phyloP scores from a whole-genome alignment of 352 stramenopile genomes.

The Thraustotheca clavata region DNA sequence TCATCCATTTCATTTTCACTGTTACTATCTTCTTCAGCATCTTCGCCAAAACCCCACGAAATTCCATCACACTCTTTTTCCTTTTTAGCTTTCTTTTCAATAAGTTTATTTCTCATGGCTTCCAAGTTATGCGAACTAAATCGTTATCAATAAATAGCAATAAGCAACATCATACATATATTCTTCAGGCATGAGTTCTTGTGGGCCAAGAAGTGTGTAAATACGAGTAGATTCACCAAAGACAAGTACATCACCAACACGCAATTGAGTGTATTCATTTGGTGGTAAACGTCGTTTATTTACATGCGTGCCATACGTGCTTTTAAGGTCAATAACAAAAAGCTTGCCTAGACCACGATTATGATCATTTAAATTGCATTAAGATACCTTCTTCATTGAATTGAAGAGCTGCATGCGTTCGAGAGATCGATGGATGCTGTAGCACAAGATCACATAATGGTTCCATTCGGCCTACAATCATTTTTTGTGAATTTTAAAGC shows the following conservation, averaged over 20 bases:
- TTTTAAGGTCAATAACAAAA: slow-evolving; percentile 63
- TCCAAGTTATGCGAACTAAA: slow-evolving; percentile 34
- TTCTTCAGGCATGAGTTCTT: slow-evolving; percentile 57
- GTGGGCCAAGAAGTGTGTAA: slow-evolving; percentile 65
- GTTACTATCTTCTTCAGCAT: slow-evolving; percentile 50
- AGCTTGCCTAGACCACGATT: slow-evolving; percentile 31
- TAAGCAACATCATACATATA: slow-evolving; percentile 37
- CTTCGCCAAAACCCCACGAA: slow-evolving; percentile 80
- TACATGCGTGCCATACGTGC: slow-evolving; percentile 77
- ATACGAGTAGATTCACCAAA: slow-evolving; percentile 84
- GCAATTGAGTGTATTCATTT: slow-evolving; percentile 45
- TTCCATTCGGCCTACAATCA: slow-evolving; percentile 35
- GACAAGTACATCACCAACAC: slow-evolving; percentile 75
- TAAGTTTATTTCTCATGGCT: slow-evolving; percentile 21
- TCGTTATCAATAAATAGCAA: not conserved
- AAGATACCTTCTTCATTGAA: slow-evolving; percentile 35
- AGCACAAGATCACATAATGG: slow-evolving; percentile 58
- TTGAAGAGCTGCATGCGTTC: slow-evolving; percentile 59
- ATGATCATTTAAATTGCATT: not conserved
- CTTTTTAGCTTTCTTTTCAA: slow-evolving; percentile 24
- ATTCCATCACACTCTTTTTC: slow-evolving; percentile 28
- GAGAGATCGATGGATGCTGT: slow-evolving; percentile 67
- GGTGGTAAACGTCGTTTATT: slow-evolving; percentile 61
- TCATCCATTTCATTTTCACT: slow-evolving; percentile 26
- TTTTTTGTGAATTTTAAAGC: not conserved